phyloP scores from a whole-genome alignment of 768 basidiomycete genomes.

The Trametes cubensis region DNA sequence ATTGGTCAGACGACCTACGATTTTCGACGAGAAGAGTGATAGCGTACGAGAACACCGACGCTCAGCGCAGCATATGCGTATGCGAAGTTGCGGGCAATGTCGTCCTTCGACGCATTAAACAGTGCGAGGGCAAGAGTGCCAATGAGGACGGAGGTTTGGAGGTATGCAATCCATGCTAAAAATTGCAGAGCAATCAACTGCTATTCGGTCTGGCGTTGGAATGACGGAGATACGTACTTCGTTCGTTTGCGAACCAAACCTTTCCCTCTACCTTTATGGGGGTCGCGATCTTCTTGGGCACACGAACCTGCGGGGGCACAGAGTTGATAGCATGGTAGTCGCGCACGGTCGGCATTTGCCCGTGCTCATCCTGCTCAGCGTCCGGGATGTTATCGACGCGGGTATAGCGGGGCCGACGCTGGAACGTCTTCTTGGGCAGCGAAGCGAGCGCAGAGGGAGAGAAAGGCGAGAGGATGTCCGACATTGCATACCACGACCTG shows the following conservation, averaged over 20 bases:
- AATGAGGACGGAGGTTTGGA: conserved; percentile 82
- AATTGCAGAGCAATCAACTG: neutral
- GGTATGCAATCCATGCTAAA: conserved; percentile 90
- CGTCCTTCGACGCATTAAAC: conserved; percentile 79
- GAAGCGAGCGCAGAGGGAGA: conserved; percentile 62
- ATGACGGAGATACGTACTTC: conserved; percentile 56
- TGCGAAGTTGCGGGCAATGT: conserved; percentile 74
- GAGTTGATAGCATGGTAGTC: conserved; percentile 78
- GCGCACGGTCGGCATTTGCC: conserved; percentile 60
- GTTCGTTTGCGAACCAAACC: conserved; percentile 97
- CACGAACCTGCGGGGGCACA: conserved; percentile 63
- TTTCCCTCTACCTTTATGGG: conserved; percentile 90
- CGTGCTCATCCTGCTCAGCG: conserved; percentile 49
- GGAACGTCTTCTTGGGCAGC: conserved; percentile 45
- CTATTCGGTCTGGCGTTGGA: neutral
- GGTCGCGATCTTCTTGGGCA: conserved; percentile 82
- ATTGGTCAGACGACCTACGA: neutral
- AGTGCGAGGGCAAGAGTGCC: conserved; percentile 85
- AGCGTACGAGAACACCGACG: conserved; percentile 61
- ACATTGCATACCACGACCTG: conserved; percentile 64
- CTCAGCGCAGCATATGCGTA: conserved; percentile 83
- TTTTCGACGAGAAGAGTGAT: neutral
- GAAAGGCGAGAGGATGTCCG: conserved; percentile 65
- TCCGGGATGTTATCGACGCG: conserved; percentile 78
- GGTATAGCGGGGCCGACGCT: conserved; percentile 51